Percentiles rank a stretch among this genome's conserved stretches.
phyloP scores from a whole-genome alignment of 2,329 filamentous ascomycete species.

The Botryotinia narcissicola region DNA sequence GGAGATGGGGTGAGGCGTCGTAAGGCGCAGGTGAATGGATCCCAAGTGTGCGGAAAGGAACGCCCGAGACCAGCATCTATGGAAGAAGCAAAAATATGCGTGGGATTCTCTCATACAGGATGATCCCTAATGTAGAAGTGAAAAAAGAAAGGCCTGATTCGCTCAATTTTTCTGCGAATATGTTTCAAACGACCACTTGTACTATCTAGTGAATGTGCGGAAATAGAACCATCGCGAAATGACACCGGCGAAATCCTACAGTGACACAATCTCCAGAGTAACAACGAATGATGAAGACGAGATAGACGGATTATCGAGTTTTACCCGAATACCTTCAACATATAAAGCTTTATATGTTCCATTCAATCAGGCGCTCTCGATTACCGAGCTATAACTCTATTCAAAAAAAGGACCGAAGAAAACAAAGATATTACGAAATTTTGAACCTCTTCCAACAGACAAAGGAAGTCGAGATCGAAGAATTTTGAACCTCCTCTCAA shows the following conservation, averaged over 20 bases:
- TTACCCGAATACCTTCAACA: not conserved
- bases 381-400: not conserved
- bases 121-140: not conserved
- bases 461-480: constrained; percentile 12
- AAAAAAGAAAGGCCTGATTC: not conserved
- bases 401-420: constrained; percentile 15
- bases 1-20: constrained; percentile 13
- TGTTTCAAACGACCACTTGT: not conserved
- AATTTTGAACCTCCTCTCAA: not conserved
- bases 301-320: not conserved
- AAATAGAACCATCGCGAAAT: not conserved
- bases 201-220: not conserved
- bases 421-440: constrained; percentile 12
- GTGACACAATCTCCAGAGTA: not conserved
- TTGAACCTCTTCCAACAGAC: not conserved
- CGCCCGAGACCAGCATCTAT: constrained; percentile 14
- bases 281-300: not conserved
- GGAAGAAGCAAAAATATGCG: not conserved
- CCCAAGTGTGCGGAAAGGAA: constrained; percentile 1
- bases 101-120: not conserved
- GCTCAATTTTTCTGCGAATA: not conserved
- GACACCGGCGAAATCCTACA: not conserved
- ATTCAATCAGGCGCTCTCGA: not conserved
- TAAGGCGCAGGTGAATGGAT: constrained; percentile 14
- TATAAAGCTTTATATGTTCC: not conserved